phyloP scores from a whole-genome alignment of 1,139 yeast genomes.

The Yamadazyma siamensis region DNA sequence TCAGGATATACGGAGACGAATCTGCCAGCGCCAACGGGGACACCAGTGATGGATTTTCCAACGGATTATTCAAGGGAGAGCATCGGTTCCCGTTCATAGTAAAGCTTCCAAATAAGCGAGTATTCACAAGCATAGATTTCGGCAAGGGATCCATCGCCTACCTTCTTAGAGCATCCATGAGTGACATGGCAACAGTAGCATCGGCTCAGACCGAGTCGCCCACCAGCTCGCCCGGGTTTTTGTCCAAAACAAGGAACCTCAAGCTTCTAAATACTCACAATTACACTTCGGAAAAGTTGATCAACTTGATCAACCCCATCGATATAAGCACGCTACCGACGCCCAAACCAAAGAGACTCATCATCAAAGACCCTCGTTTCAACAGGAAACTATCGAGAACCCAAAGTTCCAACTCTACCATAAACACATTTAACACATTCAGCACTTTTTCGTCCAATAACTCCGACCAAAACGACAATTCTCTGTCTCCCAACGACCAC shows the following conservation, averaged over 20 bases:
- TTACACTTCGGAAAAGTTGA: slow-evolving; percentile 49
- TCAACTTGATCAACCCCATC: slow-evolving; percentile 67
- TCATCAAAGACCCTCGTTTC: slow-evolving; percentile 47
- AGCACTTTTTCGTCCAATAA: slow-evolving; percentile 35
- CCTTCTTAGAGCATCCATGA: slow-evolving; percentile 54
- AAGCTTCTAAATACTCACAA: slow-evolving; percentile 26
- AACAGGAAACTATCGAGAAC: slow-evolving; percentile 36
- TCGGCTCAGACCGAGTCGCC: slow-evolving; percentile 11
- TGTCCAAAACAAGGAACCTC: slow-evolving; percentile 22
- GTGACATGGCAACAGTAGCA: slow-evolving; percentile 15
- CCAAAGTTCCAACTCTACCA: slow-evolving; percentile 51
- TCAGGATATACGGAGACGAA: slow-evolving; percentile 58
- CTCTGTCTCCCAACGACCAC: slow-evolving; percentile 3
- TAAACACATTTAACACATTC: slow-evolving; percentile 36
- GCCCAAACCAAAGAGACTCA: slow-evolving; percentile 64
- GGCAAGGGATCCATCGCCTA: slow-evolving; percentile 84
- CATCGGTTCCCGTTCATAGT: slow-evolving; percentile 86
- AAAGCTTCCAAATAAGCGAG: slow-evolving; percentile 65
- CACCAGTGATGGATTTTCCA: slow-evolving; percentile 23
- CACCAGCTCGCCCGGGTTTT: slow-evolving; percentile 12
- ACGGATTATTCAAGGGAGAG: slow-evolving; percentile 71
- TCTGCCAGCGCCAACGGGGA: slow-evolving; percentile 6
- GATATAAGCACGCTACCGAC: slow-evolving; percentile 66
- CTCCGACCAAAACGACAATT: slow-evolving; percentile 19
- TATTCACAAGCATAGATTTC: slow-evolving; percentile 74